Percentiles rank a stretch among this genome's conserved stretches.
These are phyloP conservation scores for Leccinellum rugosiceps DNA, from an alignment of 768 basidiomycete species.

Conservation along the genomic window DNA sequence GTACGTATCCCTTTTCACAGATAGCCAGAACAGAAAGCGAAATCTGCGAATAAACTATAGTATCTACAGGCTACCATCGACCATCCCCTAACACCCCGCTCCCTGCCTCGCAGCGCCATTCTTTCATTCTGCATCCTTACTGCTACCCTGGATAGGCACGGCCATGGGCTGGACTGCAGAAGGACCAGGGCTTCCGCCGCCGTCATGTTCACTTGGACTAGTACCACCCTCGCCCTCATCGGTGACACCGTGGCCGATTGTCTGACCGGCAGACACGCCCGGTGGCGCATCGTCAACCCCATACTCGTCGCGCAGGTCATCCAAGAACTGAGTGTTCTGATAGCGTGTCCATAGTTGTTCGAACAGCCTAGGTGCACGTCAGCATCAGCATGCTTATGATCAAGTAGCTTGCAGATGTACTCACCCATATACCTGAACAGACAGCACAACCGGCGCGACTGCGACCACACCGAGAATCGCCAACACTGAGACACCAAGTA, in stretches of 20 bases:
- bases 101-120: not conserved
- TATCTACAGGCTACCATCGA: not conserved
- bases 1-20: too few species aligned
- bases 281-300: too few species aligned
- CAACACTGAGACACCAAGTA: slow-evolving; percentile 19
- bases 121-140: not conserved
- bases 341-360: not conserved
- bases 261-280: not conserved
- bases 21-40: not conserved
- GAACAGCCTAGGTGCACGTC: slow-evolving; percentile 1
- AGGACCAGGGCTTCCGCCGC: not conserved
- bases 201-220: not conserved
- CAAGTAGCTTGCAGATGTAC: not conserved
- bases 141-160: not conserved
- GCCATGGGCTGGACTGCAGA: not conserved
- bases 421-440: slow-evolving; percentile 5
- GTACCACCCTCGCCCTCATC: too few species aligned
- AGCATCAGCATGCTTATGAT: not conserved
- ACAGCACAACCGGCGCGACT: slow-evolving; percentile 8
- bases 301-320: not conserved
- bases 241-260: not conserved
- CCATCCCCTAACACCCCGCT: not conserved
- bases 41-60: not conserved
- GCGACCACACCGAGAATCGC: slow-evolving; percentile 11
- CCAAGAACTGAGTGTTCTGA: slow-evolving; percentile 6